These are phyloP conservation scores for Boletellus ananas DNA, from an alignment of 768 basidiomycete genomes.

Conservation along the genomic window DNA sequence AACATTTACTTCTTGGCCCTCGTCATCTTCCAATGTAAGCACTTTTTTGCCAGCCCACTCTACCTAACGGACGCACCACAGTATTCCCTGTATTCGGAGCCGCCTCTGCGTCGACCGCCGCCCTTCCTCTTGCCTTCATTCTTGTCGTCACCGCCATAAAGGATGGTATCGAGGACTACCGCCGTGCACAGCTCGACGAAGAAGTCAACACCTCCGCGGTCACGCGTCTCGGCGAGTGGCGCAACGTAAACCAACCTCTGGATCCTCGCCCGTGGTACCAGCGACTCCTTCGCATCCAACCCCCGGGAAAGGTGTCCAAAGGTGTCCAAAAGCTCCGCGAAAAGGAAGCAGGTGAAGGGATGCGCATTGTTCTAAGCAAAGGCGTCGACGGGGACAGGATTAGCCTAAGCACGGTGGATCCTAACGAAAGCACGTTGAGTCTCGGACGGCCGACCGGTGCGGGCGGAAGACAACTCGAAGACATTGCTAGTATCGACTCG, in stretches of 20 bases:
- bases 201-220: constrained; percentile 94
- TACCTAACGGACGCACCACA: constrained; percentile 28
- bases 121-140: constrained; percentile 85
- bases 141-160: constrained; percentile 88
- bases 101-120: constrained; percentile 73
- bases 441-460: constrained; percentile 36
- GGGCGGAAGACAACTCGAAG: constrained; percentile 54
- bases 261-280: constrained; percentile 78
- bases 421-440: constrained; percentile 43
- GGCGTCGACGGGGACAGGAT: constrained; percentile 28
- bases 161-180: constrained; percentile 94
- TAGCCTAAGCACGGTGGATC: constrained; percentile 45
- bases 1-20: constrained; percentile 88
- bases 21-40: constrained; percentile 75
- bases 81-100: constrained; percentile 93
- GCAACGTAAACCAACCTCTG: constrained; percentile 80
- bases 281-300: constrained; percentile 63
- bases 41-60: background rate
- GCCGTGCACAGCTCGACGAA: constrained; percentile 83
- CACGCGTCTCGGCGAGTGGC: constrained; percentile 86
- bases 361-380: constrained; percentile 59
- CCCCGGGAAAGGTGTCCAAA: constrained; percentile 73
- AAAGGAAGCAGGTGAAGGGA: constrained; percentile 67
- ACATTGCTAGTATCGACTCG: constrained; percentile 64
- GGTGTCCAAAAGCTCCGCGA: constrained; percentile 85